Evolutionary conservation across 495 filamentous ascomycete species (phyloP).

Genomic region (Amphirosellinia nigrospora): DNA sequence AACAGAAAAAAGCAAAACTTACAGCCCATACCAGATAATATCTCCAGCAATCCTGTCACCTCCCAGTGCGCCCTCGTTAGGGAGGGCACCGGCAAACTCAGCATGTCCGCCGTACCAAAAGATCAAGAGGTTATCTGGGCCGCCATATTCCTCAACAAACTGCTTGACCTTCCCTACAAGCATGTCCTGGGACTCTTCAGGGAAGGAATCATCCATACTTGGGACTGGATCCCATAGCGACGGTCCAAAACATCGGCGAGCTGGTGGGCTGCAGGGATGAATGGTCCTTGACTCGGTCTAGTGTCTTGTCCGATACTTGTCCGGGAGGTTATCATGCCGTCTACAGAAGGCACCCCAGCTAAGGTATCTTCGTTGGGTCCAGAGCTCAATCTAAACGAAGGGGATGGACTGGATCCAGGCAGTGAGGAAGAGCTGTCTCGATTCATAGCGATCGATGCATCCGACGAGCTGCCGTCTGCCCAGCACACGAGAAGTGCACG

Average conservation of each 20-base stretch:
- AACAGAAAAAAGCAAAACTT: conserved; percentile 11
- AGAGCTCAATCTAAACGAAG: not conserved
- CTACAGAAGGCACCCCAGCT: not conserved
- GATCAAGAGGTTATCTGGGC: conserved; percentile 15
- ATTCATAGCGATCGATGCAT: not conserved
- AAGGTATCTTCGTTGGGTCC: not conserved
- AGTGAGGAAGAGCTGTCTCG: not conserved
- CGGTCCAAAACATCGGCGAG: conserved; percentile 11
- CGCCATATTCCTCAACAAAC: conserved; percentile 19
- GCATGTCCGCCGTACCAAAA: conserved; percentile 27
- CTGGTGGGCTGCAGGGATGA: conserved; percentile 19
- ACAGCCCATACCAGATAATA: conserved; percentile 24
- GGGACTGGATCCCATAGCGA: conserved; percentile 18
- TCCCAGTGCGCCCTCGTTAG: not conserved
- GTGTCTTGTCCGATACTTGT: not conserved
- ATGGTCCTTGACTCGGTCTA: conserved; percentile 9
- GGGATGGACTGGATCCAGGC: not conserved
- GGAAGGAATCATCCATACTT: conserved; percentile 19
- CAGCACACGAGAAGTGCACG: conserved; percentile 23
- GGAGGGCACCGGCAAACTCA: not conserved
- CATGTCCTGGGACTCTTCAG: conserved; percentile 13
- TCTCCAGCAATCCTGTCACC: not conserved
- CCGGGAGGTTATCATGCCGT: not conserved
- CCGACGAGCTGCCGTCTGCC: conserved; percentile 12
- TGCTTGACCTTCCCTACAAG: conserved; percentile 14